Percentiles rank a stretch among this genome's conserved stretches.
Conservation (phyloP, 345 rosid genomes). For the Carallia pectinifolia region DNA sequence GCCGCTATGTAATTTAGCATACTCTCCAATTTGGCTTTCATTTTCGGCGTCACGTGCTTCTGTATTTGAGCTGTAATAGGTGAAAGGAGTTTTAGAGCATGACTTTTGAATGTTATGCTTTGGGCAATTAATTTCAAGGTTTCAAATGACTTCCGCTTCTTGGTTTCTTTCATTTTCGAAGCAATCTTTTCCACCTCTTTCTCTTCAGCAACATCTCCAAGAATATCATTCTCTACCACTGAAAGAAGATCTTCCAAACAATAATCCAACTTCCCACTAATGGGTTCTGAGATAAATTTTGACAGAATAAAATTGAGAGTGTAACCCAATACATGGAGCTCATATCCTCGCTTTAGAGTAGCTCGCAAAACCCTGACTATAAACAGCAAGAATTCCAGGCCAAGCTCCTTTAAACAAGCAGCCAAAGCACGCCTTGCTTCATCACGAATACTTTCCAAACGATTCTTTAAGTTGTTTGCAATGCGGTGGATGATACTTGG, state of each 20-base stretch:
- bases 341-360: constrained; percentile 76
- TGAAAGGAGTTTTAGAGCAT: constrained; percentile 64
- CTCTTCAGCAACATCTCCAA: constrained; percentile 91
- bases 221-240: constrained; percentile 70
- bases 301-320: constrained; percentile 63
- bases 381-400: constrained; percentile 71
- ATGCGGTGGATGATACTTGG: constrained; percentile 69
- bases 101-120: constrained; percentile 62
- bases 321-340: constrained; percentile 85
- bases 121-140: constrained; percentile 71
- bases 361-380: constrained; percentile 57
- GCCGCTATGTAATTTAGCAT: constrained; percentile 70
- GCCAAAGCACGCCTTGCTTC: constrained; percentile 84
- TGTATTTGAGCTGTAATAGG: constrained; percentile 59
- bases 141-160: constrained; percentile 64
- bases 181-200: constrained; percentile 83
- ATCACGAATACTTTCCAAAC: constrained; percentile 59
- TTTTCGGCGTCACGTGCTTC: constrained; percentile 68
- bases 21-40: constrained; percentile 61
- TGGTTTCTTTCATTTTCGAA: constrained; percentile 90
- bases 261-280: constrained; percentile 64
- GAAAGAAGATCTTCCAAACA: constrained; percentile 75
- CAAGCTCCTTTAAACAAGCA: constrained; percentile 90
- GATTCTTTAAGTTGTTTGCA: constrained; percentile 68
- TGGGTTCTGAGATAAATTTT: constrained; percentile 41